Percentiles rank a stretch among this genome's conserved stretches.
Conservation (phyloP, 371 early-diverging fungal genomes). For the Mycotypha africana region DNA sequence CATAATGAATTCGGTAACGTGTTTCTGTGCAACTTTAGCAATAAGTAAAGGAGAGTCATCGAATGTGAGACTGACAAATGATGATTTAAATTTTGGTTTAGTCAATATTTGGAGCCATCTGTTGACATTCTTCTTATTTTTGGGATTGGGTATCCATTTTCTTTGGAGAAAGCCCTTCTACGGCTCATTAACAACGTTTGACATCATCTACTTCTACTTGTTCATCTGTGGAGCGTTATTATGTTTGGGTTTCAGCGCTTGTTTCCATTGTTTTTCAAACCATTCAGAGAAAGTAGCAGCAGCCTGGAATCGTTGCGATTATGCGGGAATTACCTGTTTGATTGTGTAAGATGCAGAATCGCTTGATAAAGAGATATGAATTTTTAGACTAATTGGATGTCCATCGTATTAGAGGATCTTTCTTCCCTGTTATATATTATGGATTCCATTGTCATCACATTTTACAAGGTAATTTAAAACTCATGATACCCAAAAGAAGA, state of each 20-base stretch:
- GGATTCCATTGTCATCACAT: conserved; percentile 39
- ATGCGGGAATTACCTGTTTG: conserved; percentile 85
- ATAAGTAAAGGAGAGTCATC: not conserved
- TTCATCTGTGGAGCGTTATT: conserved; percentile 68
- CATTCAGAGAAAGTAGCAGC: conserved; percentile 72
- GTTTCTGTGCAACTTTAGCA: not conserved
- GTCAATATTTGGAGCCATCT: conserved; percentile 87
- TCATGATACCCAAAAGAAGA: too few species aligned
- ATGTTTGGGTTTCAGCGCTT: conserved; percentile 77
- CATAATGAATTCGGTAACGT: conserved; percentile 84
- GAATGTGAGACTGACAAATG: not conserved
- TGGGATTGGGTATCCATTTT: conserved; percentile 48
- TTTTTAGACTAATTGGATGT: not conserved
- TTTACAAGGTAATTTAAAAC: conserved; percentile 18
- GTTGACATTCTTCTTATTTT: conserved; percentile 64
- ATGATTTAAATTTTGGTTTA: conserved; percentile 4
- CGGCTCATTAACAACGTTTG: conserved; percentile 50
- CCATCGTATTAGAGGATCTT: conserved; percentile 55
- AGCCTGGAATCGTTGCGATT: conserved; percentile 84
- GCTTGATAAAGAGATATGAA: not conserved
- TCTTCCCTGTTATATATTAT: conserved; percentile 71
- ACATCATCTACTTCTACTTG: conserved; percentile 59
- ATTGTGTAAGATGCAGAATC: conserved; percentile 57
- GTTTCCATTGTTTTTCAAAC: conserved; percentile 84
- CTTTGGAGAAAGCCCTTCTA: conserved; percentile 37